These are phyloP conservation scores for Penicillium chermesinum DNA, from an alignment of 495 filamentous ascomycete genomes.

Conservation along the genomic window DNA sequence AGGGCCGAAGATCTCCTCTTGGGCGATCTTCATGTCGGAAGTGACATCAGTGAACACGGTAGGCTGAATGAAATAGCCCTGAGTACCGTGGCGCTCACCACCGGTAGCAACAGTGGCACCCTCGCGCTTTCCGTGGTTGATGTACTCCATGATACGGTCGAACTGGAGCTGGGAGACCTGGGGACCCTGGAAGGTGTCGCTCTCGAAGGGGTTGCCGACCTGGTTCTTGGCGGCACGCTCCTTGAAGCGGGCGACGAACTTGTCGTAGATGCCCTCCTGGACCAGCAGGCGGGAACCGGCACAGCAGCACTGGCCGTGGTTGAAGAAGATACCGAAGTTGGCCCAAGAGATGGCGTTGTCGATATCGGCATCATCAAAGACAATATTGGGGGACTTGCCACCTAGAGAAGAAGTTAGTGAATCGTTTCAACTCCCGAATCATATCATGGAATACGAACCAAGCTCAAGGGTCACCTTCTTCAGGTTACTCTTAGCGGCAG, in stretches of 20 bases:
- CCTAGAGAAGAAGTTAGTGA: slow-evolving; percentile 33
- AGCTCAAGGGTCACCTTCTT: slow-evolving; percentile 99
- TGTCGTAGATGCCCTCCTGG: slow-evolving; percentile 92
- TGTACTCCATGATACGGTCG: slow-evolving; percentile 98
- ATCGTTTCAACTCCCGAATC: neutral
- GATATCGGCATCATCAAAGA: slow-evolving; percentile 94
- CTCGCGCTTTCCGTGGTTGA: slow-evolving; percentile 78
- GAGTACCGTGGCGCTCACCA: slow-evolving; percentile 80
- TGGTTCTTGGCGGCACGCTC: slow-evolving; percentile 73
- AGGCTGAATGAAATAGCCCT: slow-evolving; percentile 97
- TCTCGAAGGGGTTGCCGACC: slow-evolving; percentile 86
- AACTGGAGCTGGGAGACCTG: slow-evolving; percentile 94
- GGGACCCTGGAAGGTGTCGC: slow-evolving; percentile 92
- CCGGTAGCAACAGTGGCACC: slow-evolving; percentile 83
- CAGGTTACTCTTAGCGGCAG: slow-evolving; percentile 87
- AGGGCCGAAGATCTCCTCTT: slow-evolving; percentile 98
- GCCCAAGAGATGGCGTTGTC: slow-evolving; percentile 96
- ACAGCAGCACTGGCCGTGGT: slow-evolving; percentile 98
- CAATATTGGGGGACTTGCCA: slow-evolving; percentile 97
- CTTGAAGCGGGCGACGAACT: slow-evolving; percentile 87
- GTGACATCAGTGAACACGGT: slow-evolving; percentile 93
- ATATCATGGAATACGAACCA: neutral
- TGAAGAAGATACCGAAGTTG: slow-evolving; percentile 98
- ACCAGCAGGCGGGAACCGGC: slow-evolving; percentile 95
- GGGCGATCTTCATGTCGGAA: slow-evolving; percentile 93